Base-by-base conservation (phyloP, 768 basidiomycete genomes). In the Leucosporidium scottii region DNA sequence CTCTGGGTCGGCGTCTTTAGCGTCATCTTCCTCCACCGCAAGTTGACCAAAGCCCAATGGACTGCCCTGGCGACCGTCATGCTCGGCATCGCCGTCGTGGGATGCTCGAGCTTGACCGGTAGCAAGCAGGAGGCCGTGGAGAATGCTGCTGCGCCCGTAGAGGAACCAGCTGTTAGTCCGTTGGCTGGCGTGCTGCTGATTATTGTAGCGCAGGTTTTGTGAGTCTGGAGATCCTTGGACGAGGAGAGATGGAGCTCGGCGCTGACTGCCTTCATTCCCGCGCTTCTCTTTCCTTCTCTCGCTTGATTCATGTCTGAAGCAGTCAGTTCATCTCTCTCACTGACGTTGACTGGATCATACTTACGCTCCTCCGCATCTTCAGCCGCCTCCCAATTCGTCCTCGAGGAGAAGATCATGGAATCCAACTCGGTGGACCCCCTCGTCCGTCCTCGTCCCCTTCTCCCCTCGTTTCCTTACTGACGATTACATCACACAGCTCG, bases 361-460 rank as follows among this genome's bases (percentile, higher is more conserved):
- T n/a, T n/a, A n/a, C n/a, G n/a, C n/a, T n/a, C n/a, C n/a, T n/a
- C n/a, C n/a, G n/a, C n/a, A 10, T n/a, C 8, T 39, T 31, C 77
- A 93, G 90, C 81, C 34, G 92, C 92, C 64, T 85, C 86, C 15
- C 92, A 93, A 77, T 93, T 93, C 76, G 93, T 97, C 55, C 83
- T 96, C 21, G 96, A 98, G 82, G 94, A 97, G 80, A 93, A 90
- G 81, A 93, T 98, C 74, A 87, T 98, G 88, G 81, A 85, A 75
- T 84, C 84, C 59, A 93, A 94, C 81, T 82, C 85, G 44, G 87
- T 97, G 50, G 85, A 86, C 56, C 94, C 96, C 20, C 83, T 98
- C 48, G 85, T 92, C 66, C 59, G 77, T 71, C 21, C n/a, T 20
- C 34, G 34, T 34, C 48, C 31, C 12, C 7, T 39, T 13, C 28